A percentile compares a stretch with the other conserved stretches of the same genome.
Conservation (phyloP, 352 stramenopile genomes). For the Phytophthora podocarpi region DNA sequence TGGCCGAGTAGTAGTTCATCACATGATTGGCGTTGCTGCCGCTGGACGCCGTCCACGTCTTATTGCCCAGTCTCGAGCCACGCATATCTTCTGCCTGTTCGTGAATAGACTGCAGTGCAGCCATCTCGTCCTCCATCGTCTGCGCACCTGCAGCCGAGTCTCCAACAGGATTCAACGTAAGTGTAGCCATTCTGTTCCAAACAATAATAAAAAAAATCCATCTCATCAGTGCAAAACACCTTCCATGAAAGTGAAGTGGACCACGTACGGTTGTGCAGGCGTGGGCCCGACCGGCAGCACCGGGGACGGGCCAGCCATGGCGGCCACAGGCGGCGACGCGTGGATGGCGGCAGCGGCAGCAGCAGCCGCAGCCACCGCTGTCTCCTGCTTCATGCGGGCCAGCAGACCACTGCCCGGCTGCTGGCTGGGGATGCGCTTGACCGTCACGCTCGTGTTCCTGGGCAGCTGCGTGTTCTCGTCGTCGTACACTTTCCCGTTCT, state of each 20-base stretch:
- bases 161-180: conserved; percentile 26
- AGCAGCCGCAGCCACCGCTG: conserved; percentile 57
- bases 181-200: conserved; percentile 34
- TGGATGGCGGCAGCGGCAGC: conserved; percentile 47
- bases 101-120: conserved; percentile 83
- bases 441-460: conserved; percentile 92
- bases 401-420: conserved; percentile 75
- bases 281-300: conserved; percentile 33
- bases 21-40: conserved; percentile 83
- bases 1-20: conserved; percentile 75
- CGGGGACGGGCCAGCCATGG: conserved; percentile 45
- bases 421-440: conserved; percentile 90
- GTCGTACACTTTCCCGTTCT: conserved; percentile 92
- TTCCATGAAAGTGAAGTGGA: too few relatives aligned
- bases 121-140: conserved; percentile 86
- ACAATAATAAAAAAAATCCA: conserved; percentile 11
- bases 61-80: conserved; percentile 78
- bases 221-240: too few relatives aligned
- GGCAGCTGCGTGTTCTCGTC: conserved; percentile 90
- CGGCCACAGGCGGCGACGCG: conserved; percentile 43
- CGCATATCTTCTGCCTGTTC: conserved; percentile 86
- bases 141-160: conserved; percentile 51
- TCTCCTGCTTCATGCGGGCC: conserved; percentile 88
- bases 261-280: conserved; percentile 49
- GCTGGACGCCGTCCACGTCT: conserved; percentile 78